Evolutionary conservation across 257 asterid species (phyloP), one percentile per base, ranked within the genome.

Genomic region (Solanum clarkiae): DNA sequence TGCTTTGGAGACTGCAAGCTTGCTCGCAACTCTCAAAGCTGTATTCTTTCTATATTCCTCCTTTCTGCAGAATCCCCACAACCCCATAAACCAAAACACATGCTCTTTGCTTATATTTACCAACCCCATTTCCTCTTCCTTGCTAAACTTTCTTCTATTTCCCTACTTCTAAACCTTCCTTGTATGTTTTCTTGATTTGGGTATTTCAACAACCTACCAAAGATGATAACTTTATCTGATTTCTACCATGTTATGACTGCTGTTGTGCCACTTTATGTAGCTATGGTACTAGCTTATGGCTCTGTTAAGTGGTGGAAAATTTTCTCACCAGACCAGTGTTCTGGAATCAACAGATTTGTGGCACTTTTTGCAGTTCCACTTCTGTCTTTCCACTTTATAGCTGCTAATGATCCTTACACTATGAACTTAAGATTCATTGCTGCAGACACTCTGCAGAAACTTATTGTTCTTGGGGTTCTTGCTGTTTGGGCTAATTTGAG

Each of bases 221-320:
- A 88, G 40, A 95, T 95, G 99, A 95, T 94, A 45, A 87, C 90
- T 69, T 82, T 79, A 24, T 74, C 92, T 24, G 98, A 94, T 60
- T 93, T 95, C 81, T 94, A 95, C 90, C 98, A 94, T 79, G 98
- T 95, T n/a, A 92, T 95, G 95, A 94, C 99, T 59, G 98, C 95
- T 5, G 92, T 95, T 57, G 97, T 95, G 57, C 99, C 99, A 16
- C 97, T 95, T 18, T 95, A 95, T 86, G 99, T 92, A 18, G 98
- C 99, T 82, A 95, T 95, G 99, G 90, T 92, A 26, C 83, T 94
- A 5, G 99, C 98, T 8, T 95, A 95, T 86, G 99, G 97, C n/a
- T 94, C 99, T 0, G 99, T 95, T 0, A 92, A 93, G 49, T 95
- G 99, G 99, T 95, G 99, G 99, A 94, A 94, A 65, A 95, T 95